These are phyloP conservation scores for Fusarium virguliforme DNA, from an alignment of 2,329 filamentous ascomycete species.

Conservation along the genomic window DNA sequence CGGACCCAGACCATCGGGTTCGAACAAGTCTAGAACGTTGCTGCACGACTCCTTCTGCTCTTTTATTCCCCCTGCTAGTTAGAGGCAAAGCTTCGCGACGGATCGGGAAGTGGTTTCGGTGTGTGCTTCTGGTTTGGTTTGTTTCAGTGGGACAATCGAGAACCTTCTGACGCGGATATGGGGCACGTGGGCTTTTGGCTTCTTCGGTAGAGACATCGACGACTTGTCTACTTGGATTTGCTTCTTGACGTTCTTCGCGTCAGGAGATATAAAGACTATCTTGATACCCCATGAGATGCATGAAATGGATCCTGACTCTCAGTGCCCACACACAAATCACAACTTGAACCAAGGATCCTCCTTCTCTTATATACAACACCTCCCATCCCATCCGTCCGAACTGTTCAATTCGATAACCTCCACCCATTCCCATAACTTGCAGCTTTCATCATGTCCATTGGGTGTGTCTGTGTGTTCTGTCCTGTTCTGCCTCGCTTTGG, in stretches of 20 bases:
- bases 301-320: not conserved
- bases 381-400: not conserved
- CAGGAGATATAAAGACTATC: slow-evolving; percentile 23
- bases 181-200: not conserved
- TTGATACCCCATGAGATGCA: slow-evolving; percentile 1
- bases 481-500: slow-evolving; percentile 36
- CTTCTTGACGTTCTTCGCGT: slow-evolving; percentile 12
- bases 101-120: slow-evolving; percentile 8
- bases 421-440: slow-evolving; percentile 18
- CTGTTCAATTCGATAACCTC: not conserved
- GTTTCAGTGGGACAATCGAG: not conserved
- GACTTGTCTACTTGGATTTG: slow-evolving; percentile 35
- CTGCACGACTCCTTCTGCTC: not conserved
- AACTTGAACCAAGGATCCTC: slow-evolving; percentile 1
- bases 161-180: not conserved
- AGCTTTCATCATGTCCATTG: slow-evolving; percentile 37
- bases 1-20: slow-evolving; percentile 8
- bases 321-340: not conserved
- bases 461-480: slow-evolving; percentile 34
- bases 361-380: not conserved
- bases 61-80: not conserved
- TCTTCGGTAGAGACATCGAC: slow-evolving; percentile 15
- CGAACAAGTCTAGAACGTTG: slow-evolving; percentile 9
- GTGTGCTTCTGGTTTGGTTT: not conserved
- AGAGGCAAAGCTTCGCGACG: slow-evolving; percentile 8